Base-by-base conservation (phyloP, 2,329 filamentous ascomycete genomes). In the Colletotrichum neosansevieriae region DNA sequence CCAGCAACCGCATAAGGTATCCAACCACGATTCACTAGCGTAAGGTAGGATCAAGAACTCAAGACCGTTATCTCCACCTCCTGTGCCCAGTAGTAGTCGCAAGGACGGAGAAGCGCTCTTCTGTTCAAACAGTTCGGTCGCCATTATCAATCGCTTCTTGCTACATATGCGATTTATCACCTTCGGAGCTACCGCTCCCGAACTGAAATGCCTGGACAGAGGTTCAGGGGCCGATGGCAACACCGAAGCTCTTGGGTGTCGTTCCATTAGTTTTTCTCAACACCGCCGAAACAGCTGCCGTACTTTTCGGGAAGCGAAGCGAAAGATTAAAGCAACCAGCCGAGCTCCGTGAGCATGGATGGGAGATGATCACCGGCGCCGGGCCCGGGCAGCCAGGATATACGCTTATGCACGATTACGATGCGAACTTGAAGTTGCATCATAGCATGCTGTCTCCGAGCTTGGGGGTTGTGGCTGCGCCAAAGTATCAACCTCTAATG, bases 401-500 rank as follows among this genome's bases (percentile, higher is more conserved):
- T 59, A 72, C 72, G 3, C 50, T 74, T 17, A 70, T 72, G 72
- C 73, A 73, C 49, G 69, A 73, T 0, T 84, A 85, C 73, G 78
- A 76, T 66, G 76, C 73, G 61, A 72, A 77, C n/a, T 81, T 74
- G 75, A 75, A 67, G 71, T 77, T 76, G 0, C 80, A 82, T 63
- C 79, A 81, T 50, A 76, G 77, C 5, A 72, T 84, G 72, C 77
- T 77, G 67, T 77, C 73, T 17, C 78, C 76, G 15, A 74, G 79
- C 15, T 76, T 81, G 0, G 75, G 71, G 3, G 51, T 68, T 0
- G 72, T 70, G 67, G 77, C 74, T 44, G 78, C 58, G 53, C 72
- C 72, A 2, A 77, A 75, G 0, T 85, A 84, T 63, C 75, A 75
- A 15, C 74, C 76, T 0, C 70, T 86, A 0, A 82, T 84, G 69